These are phyloP conservation scores for Marchantia polymorpha DNA, from an alignment of 225 moss, liverwort and hornwort genomes.

Conservation along the genomic window DNA sequence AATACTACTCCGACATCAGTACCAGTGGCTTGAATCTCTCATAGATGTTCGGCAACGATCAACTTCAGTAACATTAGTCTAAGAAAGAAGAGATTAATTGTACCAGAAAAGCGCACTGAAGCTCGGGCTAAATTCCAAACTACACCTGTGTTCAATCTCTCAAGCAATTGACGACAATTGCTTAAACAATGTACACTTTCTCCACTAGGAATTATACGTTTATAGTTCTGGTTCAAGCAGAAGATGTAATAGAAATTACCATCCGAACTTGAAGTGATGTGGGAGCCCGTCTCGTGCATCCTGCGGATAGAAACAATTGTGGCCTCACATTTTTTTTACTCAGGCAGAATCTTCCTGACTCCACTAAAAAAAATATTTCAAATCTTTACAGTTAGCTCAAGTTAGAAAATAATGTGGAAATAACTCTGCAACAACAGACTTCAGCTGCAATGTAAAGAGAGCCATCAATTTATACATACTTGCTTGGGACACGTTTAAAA, in stretches of 20 bases:
- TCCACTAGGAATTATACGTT: background rate
- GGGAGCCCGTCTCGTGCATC: background rate
- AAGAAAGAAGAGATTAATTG: too few relatives aligned
- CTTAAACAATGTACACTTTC: background rate
- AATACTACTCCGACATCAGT: background rate
- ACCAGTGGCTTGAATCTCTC: background rate
- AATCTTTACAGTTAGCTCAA: too few relatives aligned
- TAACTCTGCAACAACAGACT: too few relatives aligned
- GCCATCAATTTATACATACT: too few relatives aligned
- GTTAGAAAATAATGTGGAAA: too few relatives aligned
- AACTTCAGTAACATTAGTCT: background rate
- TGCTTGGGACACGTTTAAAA: too few relatives aligned
- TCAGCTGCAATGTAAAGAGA: too few relatives aligned
- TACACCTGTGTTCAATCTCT: background rate
- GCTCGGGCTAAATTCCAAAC: background rate
- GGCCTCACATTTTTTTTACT: background rate
- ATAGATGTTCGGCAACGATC: background rate
- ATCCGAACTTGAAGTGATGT: constrained; percentile 12
- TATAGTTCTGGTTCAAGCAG: too few relatives aligned
- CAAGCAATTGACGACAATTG: too few relatives aligned
- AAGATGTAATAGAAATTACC: background rate
- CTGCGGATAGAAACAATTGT: constrained; percentile 1
- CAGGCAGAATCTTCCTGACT: too few relatives aligned
- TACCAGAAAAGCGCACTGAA: too few relatives aligned
- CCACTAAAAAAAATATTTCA: too few relatives aligned